phyloP scores from a whole-genome alignment of 371 early-diverging fungal genomes.

The Syncephalastrum monosporum region DNA sequence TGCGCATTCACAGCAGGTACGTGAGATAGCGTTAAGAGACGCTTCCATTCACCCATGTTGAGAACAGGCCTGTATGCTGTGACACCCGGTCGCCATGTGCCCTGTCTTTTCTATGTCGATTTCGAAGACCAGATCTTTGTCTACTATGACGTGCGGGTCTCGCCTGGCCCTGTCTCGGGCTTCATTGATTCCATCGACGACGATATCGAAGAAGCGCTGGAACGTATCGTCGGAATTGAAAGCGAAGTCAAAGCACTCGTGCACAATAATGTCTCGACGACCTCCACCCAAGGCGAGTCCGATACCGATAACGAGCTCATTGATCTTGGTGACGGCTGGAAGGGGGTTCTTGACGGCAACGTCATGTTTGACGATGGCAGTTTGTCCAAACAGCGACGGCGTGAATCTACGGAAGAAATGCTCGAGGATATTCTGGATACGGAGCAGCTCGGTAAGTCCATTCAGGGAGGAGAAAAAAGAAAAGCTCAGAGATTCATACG shows the following conservation, averaged over 20 bases:
- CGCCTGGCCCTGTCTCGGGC: constrained; percentile 44
- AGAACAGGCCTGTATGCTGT: constrained; percentile 61
- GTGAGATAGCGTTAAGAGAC: background rate
- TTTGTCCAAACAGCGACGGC: too few relatives aligned
- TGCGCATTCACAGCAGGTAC: constrained; percentile 78
- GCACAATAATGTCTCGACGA: background rate
- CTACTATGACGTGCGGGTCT: constrained; percentile 67
- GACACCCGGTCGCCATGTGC: constrained; percentile 67
- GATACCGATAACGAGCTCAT: constrained; percentile 16
- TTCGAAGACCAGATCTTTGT: constrained; percentile 83
- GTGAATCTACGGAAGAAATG: too few relatives aligned
- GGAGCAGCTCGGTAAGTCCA: constrained; percentile 3
- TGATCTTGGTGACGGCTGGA: constrained; percentile 50
- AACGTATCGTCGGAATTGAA: constrained; percentile 39
- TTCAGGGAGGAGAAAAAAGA: background rate
- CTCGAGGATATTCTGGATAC: background rate
- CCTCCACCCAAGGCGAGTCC: constrained; percentile 6
- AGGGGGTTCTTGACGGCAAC: constrained; percentile 30
- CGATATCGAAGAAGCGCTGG: constrained; percentile 45
- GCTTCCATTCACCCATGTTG: too few relatives aligned
- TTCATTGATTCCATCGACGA: constrained; percentile 49
- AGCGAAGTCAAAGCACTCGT: constrained; percentile 26
- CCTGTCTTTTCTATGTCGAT: constrained; percentile 80
- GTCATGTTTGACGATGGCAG: constrained; percentile 2
- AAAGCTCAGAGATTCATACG: background rate